Evolutionary conservation across 2,329 filamentous ascomycete genomes (phyloP).

Genomic region (Hysterium pulicare): DNA sequence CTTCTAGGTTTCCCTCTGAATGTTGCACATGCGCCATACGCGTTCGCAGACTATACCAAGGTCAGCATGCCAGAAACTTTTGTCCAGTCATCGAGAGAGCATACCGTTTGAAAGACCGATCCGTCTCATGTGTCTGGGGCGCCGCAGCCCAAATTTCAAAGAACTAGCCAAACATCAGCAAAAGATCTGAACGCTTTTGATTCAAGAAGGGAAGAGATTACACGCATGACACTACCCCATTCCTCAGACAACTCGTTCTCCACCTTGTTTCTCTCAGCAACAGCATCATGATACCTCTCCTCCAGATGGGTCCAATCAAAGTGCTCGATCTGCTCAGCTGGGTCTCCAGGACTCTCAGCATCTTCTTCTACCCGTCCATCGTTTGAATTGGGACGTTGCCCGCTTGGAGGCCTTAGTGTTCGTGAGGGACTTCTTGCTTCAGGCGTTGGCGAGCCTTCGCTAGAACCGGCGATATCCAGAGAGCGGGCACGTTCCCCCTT

Average conservation of each 20-base stretch:
- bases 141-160: conserved; percentile 77
- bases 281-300: conserved; percentile 62
- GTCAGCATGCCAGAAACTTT: conserved; percentile 9
- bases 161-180: too few species aligned
- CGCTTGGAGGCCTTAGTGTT: conserved; percentile 26
- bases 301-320: conserved; percentile 82
- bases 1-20: conserved; percentile 66
- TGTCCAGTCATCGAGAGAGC: not conserved
- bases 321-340: conserved; percentile 40
- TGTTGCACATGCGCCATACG: conserved; percentile 72
- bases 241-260: conserved; percentile 67
- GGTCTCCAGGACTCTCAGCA: conserved; percentile 14
- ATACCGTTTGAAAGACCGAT: conserved; percentile 74
- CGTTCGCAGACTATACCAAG: conserved; percentile 64
- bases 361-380: conserved; percentile 15
- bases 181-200: too few species aligned
- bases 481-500: not conserved
- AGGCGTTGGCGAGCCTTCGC: conserved; percentile 9
- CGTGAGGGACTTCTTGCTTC: conserved; percentile 18
- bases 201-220: too few species aligned
- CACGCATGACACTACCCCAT: conserved; percentile 52
- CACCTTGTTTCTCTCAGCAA: conserved; percentile 59
- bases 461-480: not conserved
- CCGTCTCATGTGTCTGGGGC: conserved; percentile 68
- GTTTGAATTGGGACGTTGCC: conserved; percentile 14